A percentile compares a stretch with the other conserved stretches of the same genome.
Conservation (phyloP, 768 basidiomycete species). For the Mycena haematopus region DNA sequence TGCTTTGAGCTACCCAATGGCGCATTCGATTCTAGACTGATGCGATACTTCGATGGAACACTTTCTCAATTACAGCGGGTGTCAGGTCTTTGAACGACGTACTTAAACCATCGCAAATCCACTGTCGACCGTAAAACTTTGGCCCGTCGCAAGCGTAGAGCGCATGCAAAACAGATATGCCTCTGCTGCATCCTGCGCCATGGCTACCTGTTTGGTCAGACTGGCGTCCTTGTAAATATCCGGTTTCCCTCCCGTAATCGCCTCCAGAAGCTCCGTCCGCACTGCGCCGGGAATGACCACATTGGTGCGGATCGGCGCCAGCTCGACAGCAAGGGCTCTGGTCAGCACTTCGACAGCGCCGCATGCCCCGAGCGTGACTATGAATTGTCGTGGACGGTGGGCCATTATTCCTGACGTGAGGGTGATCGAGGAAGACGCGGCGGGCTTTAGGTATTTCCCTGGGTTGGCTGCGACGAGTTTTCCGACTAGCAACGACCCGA, state of each 20-base stretch:
- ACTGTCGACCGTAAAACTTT: background rate
- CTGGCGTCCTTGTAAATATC: background rate
- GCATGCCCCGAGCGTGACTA: background rate
- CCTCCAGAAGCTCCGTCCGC: background rate
- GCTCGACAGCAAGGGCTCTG: background rate
- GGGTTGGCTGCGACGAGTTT: slow-evolving; percentile 14
- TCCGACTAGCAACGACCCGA: slow-evolving; percentile 3
- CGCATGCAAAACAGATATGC: background rate
- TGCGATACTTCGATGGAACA: too few species aligned
- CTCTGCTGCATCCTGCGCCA: background rate
- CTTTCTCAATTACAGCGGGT: too few species aligned
- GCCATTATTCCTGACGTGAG: slow-evolving; percentile 2
- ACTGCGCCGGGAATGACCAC: background rate
- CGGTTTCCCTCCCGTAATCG: background rate
- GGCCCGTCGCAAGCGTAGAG: background rate
- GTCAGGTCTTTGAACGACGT: too few species aligned
- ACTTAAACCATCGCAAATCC: background rate
- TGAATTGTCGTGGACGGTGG: slow-evolving; percentile 1
- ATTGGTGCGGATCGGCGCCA: background rate
- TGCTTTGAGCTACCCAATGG: too few species aligned
- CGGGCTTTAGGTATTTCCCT: background rate
- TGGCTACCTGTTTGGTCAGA: background rate
- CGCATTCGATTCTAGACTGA: too few species aligned
- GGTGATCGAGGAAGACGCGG: slow-evolving; percentile 5
- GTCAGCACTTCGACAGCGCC: slow-evolving; percentile 4